Base-by-base conservation (phyloP, 2,329 filamentous ascomycete genomes). In the Fusarium papillatum region DNA sequence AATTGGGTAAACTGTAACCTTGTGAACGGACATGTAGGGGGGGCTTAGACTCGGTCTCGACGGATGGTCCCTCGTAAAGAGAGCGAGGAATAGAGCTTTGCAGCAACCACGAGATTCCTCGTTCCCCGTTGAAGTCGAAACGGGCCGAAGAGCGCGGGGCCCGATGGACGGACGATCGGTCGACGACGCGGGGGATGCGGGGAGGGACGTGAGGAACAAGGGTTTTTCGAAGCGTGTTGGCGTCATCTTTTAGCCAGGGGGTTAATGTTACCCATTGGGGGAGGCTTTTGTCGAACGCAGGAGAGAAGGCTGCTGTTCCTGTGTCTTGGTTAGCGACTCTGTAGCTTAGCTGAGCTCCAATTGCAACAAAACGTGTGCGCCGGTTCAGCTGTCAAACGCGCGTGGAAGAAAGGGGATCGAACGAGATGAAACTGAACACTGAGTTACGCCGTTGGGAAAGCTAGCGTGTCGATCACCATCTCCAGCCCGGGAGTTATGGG, bases 81-180 rank as follows among this genome's bases (percentile, higher is more conserved):
- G 29, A 24, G 34, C 22, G 48, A 31, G 17, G 17, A 53, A 34
- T 26, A 19, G 48, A 31, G 31, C 31, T 26, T 19, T 55, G 66
- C 55, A 50, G 39, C n/a, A 57, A 57, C 68, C 64, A 70, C 67
- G 68, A 69, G 62, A 41, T 36, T 36, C 34, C 34, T 36, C 34
- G 34, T 36, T 36, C 69, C 59, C 59, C 24, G 46, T 66, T 61
- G 59, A 22, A 60, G 50, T 66, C 17, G 57, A 74, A 69, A 76
- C 70, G 78, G 79, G 74, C 78, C 78, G 78, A 75, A 70, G 57
- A 72, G 71, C 76, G 77, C 71, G 72, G 70, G 67, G 70, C 71
- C 55, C 55, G 66, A 69, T 63, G 73, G 66, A 74, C 64, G 70
- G 66, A 65, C 71, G 64, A 74, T 76, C 73, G 46, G 67, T 76